Base-by-base conservation (phyloP, 2,329 filamentous ascomycete genomes). In the Zalaria obscura region DNA sequence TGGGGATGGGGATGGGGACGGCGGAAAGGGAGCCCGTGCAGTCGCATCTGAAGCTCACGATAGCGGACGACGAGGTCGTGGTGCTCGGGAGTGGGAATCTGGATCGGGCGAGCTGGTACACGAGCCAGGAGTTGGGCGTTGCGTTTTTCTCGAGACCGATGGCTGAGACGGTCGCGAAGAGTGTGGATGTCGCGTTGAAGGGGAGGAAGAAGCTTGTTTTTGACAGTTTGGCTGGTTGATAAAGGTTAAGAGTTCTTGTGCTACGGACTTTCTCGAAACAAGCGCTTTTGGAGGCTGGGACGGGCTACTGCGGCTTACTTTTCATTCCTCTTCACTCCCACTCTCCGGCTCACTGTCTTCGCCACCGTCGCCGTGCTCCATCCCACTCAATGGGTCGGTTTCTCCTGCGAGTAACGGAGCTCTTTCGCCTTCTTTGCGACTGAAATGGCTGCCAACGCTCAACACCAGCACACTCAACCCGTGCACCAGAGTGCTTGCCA, bases 41-140 rank as follows among this genome's bases (percentile, higher is more conserved):
- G 40, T 79, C 77, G 4, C 85, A 93, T 60, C 65, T 89, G 43
- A 93, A 93, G 59, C 69, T 87, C 54, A 80, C 76, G 1, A 69
- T 87, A 41, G 72, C 89, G 3, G 85, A 93, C 55, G 67, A 68
- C 1, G 67, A 76, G 46, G 75, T 77, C 18, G 66, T 79, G 1
- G 68, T 91, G 1, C 62, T 91, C 3, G 85, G 85, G 0, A 88
- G 82, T 11, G 84, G 83, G 1, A 93, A 93, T 55, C 76, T 88
- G 69, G 85, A 93, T 60, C 73, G 84, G 1, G 83, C 85, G 5
- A 88, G 82, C 55, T 91, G 83, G 82, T 88, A 76, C 60, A 91
- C 85, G 4, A 88, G 82, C 57, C 85, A 91, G 60, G 85, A 93
- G 61, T 64, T 91, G 25, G 84, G 84, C 1, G 65, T 91, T 27